phyloP scores from a whole-genome alignment of 2,329 filamentous ascomycete genomes.

The Hymenotorrendiella dingleyae region DNA sequence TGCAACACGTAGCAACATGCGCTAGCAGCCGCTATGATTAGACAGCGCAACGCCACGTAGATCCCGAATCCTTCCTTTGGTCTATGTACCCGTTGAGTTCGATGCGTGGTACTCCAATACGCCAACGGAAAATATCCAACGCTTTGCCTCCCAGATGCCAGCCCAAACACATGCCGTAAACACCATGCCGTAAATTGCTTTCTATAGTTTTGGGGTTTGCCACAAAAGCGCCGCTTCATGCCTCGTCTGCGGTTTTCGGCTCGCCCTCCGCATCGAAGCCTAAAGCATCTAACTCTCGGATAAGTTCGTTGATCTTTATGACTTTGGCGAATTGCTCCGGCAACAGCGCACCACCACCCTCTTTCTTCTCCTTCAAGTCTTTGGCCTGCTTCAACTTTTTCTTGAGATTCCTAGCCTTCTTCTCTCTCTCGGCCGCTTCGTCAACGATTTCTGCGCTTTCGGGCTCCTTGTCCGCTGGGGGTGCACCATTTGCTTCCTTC shows the following conservation, averaged over 20 bases:
- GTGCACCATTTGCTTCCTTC: constrained; percentile 34
- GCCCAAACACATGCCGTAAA: background rate
- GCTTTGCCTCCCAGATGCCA: constrained; percentile 3
- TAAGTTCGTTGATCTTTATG: constrained; percentile 91
- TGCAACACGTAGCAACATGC: too few species aligned
- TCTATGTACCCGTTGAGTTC: background rate
- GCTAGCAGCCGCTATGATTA: too few species aligned
- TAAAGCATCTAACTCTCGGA: constrained; percentile 77
- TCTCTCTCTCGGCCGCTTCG: constrained; percentile 74
- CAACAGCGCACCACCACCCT: constrained; percentile 73
- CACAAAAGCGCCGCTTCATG: too few species aligned
- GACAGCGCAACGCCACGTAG: too few species aligned
- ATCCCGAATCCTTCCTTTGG: too few species aligned
- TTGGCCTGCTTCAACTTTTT: constrained; percentile 95
- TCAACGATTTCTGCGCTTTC: constrained; percentile 45
- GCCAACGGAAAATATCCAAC: too few species aligned
- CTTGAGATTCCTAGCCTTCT: constrained; percentile 83
- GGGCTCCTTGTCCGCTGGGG: constrained; percentile 17
- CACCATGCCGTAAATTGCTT: background rate
- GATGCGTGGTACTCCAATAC: background rate
- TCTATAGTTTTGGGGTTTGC: too few species aligned
- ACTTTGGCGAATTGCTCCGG: constrained; percentile 97
- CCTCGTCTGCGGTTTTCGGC: constrained; percentile 36
- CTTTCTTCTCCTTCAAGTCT: constrained; percentile 86
- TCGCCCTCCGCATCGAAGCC: constrained; percentile 80